Evolutionary conservation across 228 moss, liverwort and hornwort genomes (phyloP).

Genomic region (Sphagnum magellanicum): DNA sequence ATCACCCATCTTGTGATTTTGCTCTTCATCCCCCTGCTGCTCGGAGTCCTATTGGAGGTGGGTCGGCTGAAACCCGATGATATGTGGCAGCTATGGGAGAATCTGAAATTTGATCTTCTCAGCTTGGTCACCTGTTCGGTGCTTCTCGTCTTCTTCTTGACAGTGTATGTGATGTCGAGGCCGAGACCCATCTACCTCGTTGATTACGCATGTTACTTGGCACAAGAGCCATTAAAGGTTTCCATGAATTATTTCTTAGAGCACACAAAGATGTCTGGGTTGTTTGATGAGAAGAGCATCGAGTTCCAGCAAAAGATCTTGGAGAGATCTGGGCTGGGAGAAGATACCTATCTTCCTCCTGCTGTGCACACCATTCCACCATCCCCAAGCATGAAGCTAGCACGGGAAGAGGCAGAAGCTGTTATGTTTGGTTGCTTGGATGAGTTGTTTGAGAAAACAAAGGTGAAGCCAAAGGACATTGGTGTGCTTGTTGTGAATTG

Average conservation of each 20-base stretch:
- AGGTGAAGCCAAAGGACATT: constrained; percentile 7
- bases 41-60: constrained; percentile 4
- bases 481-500: constrained; percentile 11
- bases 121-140: constrained; percentile 8
- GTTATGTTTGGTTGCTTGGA: constrained; percentile 11
- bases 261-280: constrained; percentile 3
- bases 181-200: constrained; percentile 7
- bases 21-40: constrained; percentile 10
- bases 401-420: constrained; percentile 7
- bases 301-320: constrained; percentile 10
- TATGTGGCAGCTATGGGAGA: constrained; percentile 10
- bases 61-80: constrained; percentile 2
- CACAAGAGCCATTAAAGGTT: constrained; percentile 3
- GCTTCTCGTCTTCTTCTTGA: constrained; percentile 4
- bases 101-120: constrained; percentile 8
- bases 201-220: constrained; percentile 5
- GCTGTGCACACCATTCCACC: constrained; percentile 6
- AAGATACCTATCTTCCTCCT: constrained; percentile 4
- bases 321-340: constrained; percentile 6
- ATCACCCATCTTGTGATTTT: constrained; percentile 7
- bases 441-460: constrained; percentile 7
- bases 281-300: constrained; percentile 10
- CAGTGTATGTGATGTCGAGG: constrained; percentile 8
- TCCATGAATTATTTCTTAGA: constrained; percentile 3
- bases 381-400: constrained; percentile 3